A percentile compares a stretch with the other conserved stretches of the same genome.
Conservation (phyloP, 2,329 filamentous ascomycete genomes). For the Penicillium sp. region DNA sequence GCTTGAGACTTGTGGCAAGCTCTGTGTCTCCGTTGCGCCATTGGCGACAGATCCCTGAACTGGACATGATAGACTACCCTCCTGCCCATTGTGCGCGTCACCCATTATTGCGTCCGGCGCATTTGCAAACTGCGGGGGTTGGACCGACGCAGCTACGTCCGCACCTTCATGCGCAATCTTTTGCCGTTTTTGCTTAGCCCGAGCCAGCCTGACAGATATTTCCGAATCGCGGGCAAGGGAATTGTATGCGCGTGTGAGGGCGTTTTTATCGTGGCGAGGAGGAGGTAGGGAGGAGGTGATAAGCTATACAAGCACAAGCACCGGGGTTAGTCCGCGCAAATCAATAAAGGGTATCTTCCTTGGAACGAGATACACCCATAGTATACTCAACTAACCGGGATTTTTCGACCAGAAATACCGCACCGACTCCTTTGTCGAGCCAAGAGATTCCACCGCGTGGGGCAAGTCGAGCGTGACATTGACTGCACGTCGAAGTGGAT, state of each 20-base stretch:
- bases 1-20: not conserved
- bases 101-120: constrained; percentile 13
- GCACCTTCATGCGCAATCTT: constrained; percentile 22
- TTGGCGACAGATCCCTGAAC: not conserved
- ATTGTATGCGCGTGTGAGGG: not conserved
- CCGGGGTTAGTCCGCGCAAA: not conserved
- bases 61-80: not conserved
- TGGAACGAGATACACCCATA: not conserved
- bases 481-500: constrained; percentile 5
- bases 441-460: constrained; percentile 3
- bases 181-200: constrained; percentile 18
- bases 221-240: not conserved
- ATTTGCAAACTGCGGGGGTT: constrained; percentile 12
- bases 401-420: not conserved
- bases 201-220: constrained; percentile 24
- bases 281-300: not conserved
- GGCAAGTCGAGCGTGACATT: constrained; percentile 7
- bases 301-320: not conserved
- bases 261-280: not conserved
- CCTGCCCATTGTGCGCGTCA: not conserved
- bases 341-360: too few relatives aligned
- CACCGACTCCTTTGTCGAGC: not conserved
- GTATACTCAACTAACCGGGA: not conserved
- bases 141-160: not conserved
- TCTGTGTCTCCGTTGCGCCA: not conserved